Percentiles rank a stretch among this genome's conserved stretches.
Evolutionary conservation across 106 monocot species (phyloP).

Genomic region (Amphibolis antarctica): DNA sequence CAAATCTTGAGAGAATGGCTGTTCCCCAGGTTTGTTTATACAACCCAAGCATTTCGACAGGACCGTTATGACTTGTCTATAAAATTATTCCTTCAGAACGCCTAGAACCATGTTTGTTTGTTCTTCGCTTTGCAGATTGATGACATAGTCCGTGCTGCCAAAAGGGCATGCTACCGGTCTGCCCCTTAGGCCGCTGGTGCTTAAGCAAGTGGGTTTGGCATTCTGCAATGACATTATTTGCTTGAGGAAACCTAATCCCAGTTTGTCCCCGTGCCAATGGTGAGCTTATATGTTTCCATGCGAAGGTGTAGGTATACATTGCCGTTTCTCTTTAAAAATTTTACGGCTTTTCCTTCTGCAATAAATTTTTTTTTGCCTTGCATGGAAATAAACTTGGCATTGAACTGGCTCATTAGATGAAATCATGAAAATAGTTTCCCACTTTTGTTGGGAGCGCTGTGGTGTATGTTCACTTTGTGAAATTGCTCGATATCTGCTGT

Average conservation of each 20-base stretch:
- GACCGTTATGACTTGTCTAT: background rate
- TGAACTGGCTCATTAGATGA: too few species aligned
- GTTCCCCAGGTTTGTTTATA: slow-evolving; percentile 61
- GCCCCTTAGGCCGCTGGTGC: slow-evolving; percentile 37
- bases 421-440: too few species aligned
- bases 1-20: slow-evolving; percentile 88
- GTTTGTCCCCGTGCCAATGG: background rate
- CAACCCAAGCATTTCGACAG: background rate
- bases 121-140: slow-evolving; percentile 31
- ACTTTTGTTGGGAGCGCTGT: too few species aligned
- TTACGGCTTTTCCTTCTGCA: background rate
- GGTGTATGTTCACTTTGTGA: too few species aligned
- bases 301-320: background rate
- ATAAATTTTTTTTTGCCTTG: background rate
- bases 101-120: background rate
- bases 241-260: background rate
- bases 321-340: background rate
- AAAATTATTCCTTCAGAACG: background rate
- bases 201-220: background rate
- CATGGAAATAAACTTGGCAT: too few species aligned
- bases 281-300: background rate
- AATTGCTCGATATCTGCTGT: too few species aligned
- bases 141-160: slow-evolving; percentile 56
- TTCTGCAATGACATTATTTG: background rate
- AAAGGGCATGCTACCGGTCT: slow-evolving; percentile 59